phyloP scores from a whole-genome alignment of 306 rosid genomes.

The Neltuma alba region DNA sequence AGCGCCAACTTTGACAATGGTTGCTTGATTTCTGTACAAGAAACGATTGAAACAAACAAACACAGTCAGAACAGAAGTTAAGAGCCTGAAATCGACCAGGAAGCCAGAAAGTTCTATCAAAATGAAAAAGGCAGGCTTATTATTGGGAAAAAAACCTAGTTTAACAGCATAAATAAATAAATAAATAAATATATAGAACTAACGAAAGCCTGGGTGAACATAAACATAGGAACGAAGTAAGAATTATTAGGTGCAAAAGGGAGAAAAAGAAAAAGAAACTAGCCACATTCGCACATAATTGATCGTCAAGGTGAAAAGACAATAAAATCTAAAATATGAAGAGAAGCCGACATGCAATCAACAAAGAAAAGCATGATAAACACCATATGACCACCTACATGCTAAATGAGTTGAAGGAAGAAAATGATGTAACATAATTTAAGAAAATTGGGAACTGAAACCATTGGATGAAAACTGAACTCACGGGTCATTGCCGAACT shows the following conservation, averaged over 20 bases:
- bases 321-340: neutral
- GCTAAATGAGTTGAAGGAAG: neutral
- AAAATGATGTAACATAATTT: neutral
- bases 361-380: constrained; percentile 12
- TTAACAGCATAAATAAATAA: too few relatives aligned
- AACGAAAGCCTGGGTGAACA: neutral
- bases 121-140: constrained; percentile 24
- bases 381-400: neutral
- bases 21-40: constrained; percentile 83
- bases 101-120: neutral
- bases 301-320: neutral
- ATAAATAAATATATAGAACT: too few relatives aligned
- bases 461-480: constrained; percentile 25
- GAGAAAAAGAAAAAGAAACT: constrained; percentile 3
- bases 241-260: constrained; percentile 33
- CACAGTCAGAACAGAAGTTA: neutral
- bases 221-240: constrained; percentile 6
- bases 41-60: constrained; percentile 18
- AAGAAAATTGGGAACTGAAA: neutral
- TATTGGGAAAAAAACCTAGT: neutral
- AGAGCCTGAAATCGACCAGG: neutral
- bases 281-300: neutral
- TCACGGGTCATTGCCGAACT: constrained; percentile 87
- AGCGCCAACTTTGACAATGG: constrained; percentile 90
- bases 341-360: constrained; percentile 24